phyloP scores from a whole-genome alignment of 2,329 filamentous ascomycete species.

The Grosmannia huntii region DNA sequence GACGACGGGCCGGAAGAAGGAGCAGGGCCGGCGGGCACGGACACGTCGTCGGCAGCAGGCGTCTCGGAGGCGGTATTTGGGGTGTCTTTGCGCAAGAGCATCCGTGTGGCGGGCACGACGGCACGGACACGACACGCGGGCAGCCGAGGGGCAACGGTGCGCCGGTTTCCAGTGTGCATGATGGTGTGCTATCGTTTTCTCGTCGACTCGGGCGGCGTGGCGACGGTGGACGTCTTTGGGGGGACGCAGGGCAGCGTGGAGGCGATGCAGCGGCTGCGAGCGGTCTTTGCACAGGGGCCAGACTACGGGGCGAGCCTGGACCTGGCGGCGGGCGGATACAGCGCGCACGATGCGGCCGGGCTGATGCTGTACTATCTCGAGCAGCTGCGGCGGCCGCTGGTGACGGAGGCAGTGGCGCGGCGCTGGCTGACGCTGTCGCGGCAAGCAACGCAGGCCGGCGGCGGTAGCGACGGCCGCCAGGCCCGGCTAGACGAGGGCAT shows the following conservation, averaged over 20 bases:
- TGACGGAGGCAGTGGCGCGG: slow-evolving; percentile 24
- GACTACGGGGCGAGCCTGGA: slow-evolving; percentile 25
- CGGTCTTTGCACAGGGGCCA: slow-evolving; percentile 23
- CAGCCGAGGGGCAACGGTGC: slow-evolving; percentile 19
- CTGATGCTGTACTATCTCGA: slow-evolving; percentile 26
- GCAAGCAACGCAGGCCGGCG: slow-evolving; percentile 23
- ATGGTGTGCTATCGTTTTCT: slow-evolving; percentile 27
- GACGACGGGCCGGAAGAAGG: background rate
- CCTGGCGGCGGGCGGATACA: slow-evolving; percentile 19
- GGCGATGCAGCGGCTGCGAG: slow-evolving; percentile 22
- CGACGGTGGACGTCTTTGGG: slow-evolving; percentile 25
- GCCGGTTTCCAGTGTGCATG: slow-evolving; percentile 29
- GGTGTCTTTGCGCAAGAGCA: slow-evolving; percentile 25
- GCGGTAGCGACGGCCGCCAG: slow-evolving; percentile 17
- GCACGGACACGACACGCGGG: slow-evolving; percentile 26
- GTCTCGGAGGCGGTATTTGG: slow-evolving; percentile 23
- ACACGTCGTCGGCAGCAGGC: background rate
- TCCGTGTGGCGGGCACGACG: slow-evolving; percentile 24
- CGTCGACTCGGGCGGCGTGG: slow-evolving; percentile 20
- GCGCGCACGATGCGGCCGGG: slow-evolving; percentile 28
- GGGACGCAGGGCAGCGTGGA: slow-evolving; percentile 20
- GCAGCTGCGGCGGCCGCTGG: slow-evolving; percentile 25
- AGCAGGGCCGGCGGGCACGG: background rate
- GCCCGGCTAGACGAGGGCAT: slow-evolving; percentile 27
- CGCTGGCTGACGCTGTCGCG: slow-evolving; percentile 28